A percentile compares a stretch with the other conserved stretches of the same genome.
phyloP scores from a whole-genome alignment of 805 yeast genomes.

The Suhomyces sp. region DNA sequence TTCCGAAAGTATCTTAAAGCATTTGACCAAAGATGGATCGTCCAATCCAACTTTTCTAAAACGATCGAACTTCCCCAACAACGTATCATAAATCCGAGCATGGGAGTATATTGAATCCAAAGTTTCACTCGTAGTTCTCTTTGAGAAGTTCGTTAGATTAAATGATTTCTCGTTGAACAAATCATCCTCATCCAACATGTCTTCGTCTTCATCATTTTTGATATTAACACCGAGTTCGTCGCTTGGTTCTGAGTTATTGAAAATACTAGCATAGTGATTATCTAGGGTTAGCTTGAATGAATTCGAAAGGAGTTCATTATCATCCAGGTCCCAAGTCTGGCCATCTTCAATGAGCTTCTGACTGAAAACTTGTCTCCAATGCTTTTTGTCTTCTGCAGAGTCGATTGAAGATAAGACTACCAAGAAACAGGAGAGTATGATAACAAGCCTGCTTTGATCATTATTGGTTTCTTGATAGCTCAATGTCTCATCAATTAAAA shows the following conservation, averaged over 20 bases:
- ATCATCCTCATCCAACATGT: slow-evolving; percentile 9
- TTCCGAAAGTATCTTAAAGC: slow-evolving; percentile 5
- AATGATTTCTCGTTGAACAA: slow-evolving; percentile 7
- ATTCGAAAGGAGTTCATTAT: not conserved
- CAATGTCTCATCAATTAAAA: not conserved
- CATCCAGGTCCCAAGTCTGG: slow-evolving; percentile 1
- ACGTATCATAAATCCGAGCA: not conserved
- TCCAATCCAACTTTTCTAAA: not conserved
- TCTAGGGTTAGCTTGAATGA: slow-evolving; percentile 20
- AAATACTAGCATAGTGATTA: slow-evolving; percentile 27
- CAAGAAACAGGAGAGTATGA: slow-evolving; percentile 21
- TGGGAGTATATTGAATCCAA: not conserved
- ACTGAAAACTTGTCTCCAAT: slow-evolving; percentile 18
- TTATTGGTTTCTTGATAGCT: slow-evolving; percentile 18
- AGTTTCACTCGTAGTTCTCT: not conserved
- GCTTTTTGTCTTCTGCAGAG: slow-evolving; percentile 16
- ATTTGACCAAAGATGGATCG: not conserved
- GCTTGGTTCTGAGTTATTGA: slow-evolving; percentile 14
- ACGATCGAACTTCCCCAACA: not conserved
- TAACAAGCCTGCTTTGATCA: slow-evolving; percentile 24
- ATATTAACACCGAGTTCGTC: slow-evolving; percentile 1
- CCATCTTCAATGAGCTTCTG: not conserved
- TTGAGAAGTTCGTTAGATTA: not conserved
- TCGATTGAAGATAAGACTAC: slow-evolving; percentile 16
- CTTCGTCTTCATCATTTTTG: slow-evolving; percentile 7